phyloP scores from a whole-genome alignment of 1,139 yeast genomes.

The Trichomonascaceae sp. region DNA sequence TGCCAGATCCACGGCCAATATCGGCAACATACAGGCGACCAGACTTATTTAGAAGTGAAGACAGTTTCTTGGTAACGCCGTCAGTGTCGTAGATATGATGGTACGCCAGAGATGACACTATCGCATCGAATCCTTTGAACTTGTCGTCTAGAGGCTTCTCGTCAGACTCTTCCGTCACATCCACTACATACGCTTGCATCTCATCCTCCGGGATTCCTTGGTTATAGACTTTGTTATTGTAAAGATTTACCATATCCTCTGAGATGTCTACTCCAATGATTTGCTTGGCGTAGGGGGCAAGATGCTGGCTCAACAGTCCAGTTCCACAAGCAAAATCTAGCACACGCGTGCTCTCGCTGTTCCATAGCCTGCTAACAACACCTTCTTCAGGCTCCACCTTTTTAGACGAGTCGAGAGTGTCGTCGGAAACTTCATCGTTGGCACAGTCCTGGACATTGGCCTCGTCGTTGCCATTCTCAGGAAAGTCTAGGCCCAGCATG shows the following conservation, averaged over 20 bases:
- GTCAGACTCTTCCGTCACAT: constrained; percentile 1
- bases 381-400: constrained; percentile 1
- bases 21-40: constrained; percentile 19
- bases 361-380: constrained; percentile 9
- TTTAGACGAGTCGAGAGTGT: constrained; percentile 3
- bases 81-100: constrained; percentile 20
- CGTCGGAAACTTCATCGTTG: constrained; percentile 4
- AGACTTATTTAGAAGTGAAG: constrained; percentile 11
- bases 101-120: constrained; percentile 18
- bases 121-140: constrained; percentile 15
- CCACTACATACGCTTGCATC: constrained; percentile 12
- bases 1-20: constrained; percentile 8
- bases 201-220: constrained; percentile 14
- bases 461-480: constrained; percentile 1
- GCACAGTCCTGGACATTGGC: constrained; percentile 1
- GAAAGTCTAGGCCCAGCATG: constrained; percentile 6
- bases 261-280: constrained; percentile 22
- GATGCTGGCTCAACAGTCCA: constrained; percentile 15
- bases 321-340: constrained; percentile 24
- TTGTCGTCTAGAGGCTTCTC: constrained; percentile 4
- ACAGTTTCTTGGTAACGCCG: constrained; percentile 11
- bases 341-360: constrained; percentile 13
- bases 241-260: constrained; percentile 16
- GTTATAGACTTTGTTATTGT: constrained; percentile 13
- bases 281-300: constrained; percentile 15